phyloP scores from a whole-genome alignment of 2,329 filamentous ascomycete genomes.

The Pseudogymnoascus sp. region DNA sequence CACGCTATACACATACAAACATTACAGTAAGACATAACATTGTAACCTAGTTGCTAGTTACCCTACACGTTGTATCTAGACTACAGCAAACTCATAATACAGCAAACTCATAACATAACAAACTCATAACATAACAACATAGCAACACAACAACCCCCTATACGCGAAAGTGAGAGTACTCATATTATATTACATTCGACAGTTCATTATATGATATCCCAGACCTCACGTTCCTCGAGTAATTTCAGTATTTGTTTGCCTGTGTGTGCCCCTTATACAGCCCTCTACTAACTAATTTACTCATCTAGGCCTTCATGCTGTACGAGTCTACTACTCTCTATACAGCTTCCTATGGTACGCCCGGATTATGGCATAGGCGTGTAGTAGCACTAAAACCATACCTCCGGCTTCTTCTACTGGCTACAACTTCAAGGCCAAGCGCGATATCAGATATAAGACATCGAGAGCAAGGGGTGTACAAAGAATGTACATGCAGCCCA shows the following conservation, averaged over 20 bases:
- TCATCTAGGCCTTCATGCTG: neutral
- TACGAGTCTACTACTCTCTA: neutral
- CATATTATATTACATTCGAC: neutral
- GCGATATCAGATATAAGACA: neutral
- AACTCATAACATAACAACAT: neutral
- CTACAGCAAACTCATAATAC: neutral
- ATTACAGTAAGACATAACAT: neutral
- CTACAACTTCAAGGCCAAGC: neutral
- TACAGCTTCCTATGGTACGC: neutral
- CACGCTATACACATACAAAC: neutral
- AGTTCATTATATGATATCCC: neutral
- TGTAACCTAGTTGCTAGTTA: neutral
- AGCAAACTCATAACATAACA: neutral
- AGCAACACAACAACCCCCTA: neutral
- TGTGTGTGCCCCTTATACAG: neutral
- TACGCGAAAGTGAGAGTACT: neutral
- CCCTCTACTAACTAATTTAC: neutral
- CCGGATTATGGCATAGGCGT: neutral
- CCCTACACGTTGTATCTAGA: neutral
- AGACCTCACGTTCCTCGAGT: neutral
- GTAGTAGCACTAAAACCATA: neutral
- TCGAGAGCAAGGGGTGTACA: neutral
- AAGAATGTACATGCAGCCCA: neutral
- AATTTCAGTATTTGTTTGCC: neutral
- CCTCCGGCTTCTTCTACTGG: neutral